Percentiles rank a stretch among this genome's conserved stretches.
Evolutionary conservation across 2,329 filamentous ascomycete genomes (phyloP).

Genomic region (Curvularia sp.): DNA sequence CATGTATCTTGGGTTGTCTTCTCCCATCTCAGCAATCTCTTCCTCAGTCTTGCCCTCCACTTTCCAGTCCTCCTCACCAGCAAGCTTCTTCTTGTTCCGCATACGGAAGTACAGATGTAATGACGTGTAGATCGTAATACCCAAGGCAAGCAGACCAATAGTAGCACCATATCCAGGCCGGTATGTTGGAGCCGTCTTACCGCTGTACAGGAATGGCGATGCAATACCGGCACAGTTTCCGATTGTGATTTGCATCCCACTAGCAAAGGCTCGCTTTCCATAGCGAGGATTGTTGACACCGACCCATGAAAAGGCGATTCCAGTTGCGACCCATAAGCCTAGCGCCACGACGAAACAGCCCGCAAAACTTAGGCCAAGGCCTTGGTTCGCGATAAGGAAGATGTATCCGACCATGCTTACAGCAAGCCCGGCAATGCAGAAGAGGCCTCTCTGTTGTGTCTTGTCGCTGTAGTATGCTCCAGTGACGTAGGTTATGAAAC

Average conservation of each 20-base stretch:
- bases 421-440: slow-evolving; percentile 31
- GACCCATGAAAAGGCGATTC: slow-evolving; percentile 38
- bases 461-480: slow-evolving; percentile 37
- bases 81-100: slow-evolving; percentile 32
- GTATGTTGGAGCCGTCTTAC: slow-evolving; percentile 22
- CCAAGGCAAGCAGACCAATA: slow-evolving; percentile 29
- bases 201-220: slow-evolving; percentile 35
- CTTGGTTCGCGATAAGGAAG: slow-evolving; percentile 42
- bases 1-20: slow-evolving; percentile 35
- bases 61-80: slow-evolving; percentile 33
- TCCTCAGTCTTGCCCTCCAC: slow-evolving; percentile 35
- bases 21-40: slow-evolving; percentile 34
- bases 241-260: slow-evolving; percentile 47
- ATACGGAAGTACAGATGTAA: slow-evolving; percentile 32
- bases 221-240: slow-evolving; percentile 46
- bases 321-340: slow-evolving; percentile 37
- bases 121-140: slow-evolving; percentile 25
- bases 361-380: slow-evolving; percentile 29
- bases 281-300: slow-evolving; percentile 41
- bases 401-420: slow-evolving; percentile 59
- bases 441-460: slow-evolving; percentile 37
- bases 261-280: slow-evolving; percentile 40
- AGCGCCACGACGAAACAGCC: slow-evolving; percentile 41
- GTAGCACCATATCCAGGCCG: slow-evolving; percentile 34
- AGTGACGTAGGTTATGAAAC: slow-evolving; percentile 32